Evolutionary conservation across 179 eudicot species (phyloP), one percentile per base, ranked within the genome.

Genomic region (Sideroxylon spinosum): DNA sequence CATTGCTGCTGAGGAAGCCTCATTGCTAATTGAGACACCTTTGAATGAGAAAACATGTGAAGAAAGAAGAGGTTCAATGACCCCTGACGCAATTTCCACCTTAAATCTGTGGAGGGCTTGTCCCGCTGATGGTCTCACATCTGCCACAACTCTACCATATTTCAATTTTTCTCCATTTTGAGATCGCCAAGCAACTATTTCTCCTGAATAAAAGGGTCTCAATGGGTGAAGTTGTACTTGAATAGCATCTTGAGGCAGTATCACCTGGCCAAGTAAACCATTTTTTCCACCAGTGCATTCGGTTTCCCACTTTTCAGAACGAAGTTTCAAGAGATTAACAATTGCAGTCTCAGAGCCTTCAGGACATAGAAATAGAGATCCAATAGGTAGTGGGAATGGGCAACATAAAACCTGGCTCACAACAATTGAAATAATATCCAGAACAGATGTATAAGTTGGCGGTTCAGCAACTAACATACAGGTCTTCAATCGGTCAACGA

Each of bases 131-230:
- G 98, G 97, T 82, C 93, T 90, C 19, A 89, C 95, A 84, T 95
- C 88, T 84, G 89, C 98, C 11, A 89, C 83, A 86, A 93, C 90
- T 89, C 91, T 90, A 56, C 99, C 99, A 84, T 95, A 95, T 83
- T 89, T 95, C 89, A 95, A 80, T 81, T 90, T 95, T 65, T 95
- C 98, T 80, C 97, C 99, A 87, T 81, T 90, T 83, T 90, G 89
- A 77, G 91, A 81, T 81, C 95, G 89, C 99, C 97, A 95, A 78
- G 99, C 97, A 59, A 95, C 95, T 86, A 95, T 85, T 86, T 95
- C 99, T 68, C 98, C 97, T 68, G 82, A 88, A 84, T 95, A 95
- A 77, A 89, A 95, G 52, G 99, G 99, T 83, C 98, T 90, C 81
- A 95, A 81, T 64, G 98, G 98, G 81, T 93, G 98, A 78, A 95